A percentile compares a stretch with the other conserved stretches of the same genome.
Conservation (phyloP, 805 yeast genomes). For the Myxozyma vanderwaltii region DNA sequence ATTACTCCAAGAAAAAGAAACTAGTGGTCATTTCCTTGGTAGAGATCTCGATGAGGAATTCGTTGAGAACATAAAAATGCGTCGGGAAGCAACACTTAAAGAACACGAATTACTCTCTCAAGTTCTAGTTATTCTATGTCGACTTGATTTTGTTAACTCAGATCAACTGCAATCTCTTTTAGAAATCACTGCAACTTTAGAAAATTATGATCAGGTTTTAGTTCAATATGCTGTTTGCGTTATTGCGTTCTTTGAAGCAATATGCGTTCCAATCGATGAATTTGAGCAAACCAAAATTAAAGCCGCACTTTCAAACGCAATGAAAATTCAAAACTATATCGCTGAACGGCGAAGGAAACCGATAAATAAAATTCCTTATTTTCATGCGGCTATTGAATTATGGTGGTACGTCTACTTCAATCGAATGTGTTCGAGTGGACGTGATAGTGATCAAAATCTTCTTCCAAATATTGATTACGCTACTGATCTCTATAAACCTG, state of each 20-base stretch:
- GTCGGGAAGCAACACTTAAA: constrained; percentile 61
- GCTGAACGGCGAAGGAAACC: constrained; percentile 13
- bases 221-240: constrained; percentile 61
- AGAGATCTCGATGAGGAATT: constrained; percentile 49
- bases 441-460: constrained; percentile 6
- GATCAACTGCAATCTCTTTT: constrained; percentile 48
- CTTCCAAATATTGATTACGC: constrained; percentile 29
- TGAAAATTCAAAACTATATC: constrained; percentile 14
- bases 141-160: constrained; percentile 41
- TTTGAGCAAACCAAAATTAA: not conserved
- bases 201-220: constrained; percentile 63
- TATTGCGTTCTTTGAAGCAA: constrained; percentile 14
- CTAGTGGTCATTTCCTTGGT: constrained; percentile 55
- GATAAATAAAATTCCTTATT: constrained; percentile 21
- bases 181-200: constrained; percentile 51
- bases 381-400: constrained; percentile 31
- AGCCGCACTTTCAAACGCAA: constrained; percentile 20
- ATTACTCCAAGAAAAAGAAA: constrained; percentile 54
- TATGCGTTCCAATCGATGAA: constrained; percentile 16
- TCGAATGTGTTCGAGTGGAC: constrained; percentile 33
- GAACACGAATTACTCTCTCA: constrained; percentile 76
- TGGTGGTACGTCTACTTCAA: constrained; percentile 35
- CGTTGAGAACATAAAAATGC: constrained; percentile 54
- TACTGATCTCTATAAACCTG: constrained; percentile 36
- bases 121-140: constrained; percentile 54